phyloP scores from a whole-genome alignment of 1,284 basidiomycete species.

The Tilletia setariae region DNA sequence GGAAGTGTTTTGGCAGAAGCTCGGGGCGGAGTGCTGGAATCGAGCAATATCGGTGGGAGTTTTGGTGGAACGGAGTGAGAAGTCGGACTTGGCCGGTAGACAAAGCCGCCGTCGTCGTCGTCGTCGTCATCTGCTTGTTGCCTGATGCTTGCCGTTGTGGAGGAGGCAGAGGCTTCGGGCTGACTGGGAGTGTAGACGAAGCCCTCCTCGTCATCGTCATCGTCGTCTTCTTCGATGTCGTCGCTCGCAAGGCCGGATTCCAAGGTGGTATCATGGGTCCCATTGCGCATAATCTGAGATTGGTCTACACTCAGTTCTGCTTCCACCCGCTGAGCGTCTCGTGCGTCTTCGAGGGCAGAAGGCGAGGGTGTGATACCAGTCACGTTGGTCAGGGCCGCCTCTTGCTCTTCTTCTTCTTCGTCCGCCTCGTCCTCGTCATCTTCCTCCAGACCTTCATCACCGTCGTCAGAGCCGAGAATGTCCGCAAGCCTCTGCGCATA shows the following conservation, averaged over 20 bases:
- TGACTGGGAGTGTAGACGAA: conserved; percentile 5
- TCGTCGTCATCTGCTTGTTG: conserved; percentile 51
- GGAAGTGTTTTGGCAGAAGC: not conserved
- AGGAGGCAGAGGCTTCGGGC: too few relatives aligned
- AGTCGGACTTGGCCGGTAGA: conserved; percentile 58
- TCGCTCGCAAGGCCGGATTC: conserved; percentile 63
- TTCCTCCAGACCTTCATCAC: not conserved
- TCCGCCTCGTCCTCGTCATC: not conserved
- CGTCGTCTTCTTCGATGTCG: conserved; percentile 65
- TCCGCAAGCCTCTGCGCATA: conserved; percentile 5
- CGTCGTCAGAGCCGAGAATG: conserved; percentile 12
- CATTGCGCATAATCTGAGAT: too few relatives aligned
- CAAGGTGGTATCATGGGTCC: conserved; percentile 63
- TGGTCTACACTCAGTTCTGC: conserved; percentile 23
- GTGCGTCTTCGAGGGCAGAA: not conserved
- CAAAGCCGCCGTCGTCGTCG: conserved; percentile 63
- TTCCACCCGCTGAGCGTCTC: conserved; percentile 24
- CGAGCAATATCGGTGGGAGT: conserved; percentile 51
- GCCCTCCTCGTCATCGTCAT: conserved; percentile 43
- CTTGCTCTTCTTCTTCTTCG: not conserved
- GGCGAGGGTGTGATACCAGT: not conserved
- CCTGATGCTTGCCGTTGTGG: not conserved
- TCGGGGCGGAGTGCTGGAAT: not conserved
- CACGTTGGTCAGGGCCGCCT: not conserved
- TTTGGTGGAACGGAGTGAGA: not conserved